Percentiles rank a stretch among this genome's conserved stretches.
These are phyloP conservation scores for Echinosophora koreensis DNA, from an alignment of 306 rosid genomes.

Conservation along the genomic window DNA sequence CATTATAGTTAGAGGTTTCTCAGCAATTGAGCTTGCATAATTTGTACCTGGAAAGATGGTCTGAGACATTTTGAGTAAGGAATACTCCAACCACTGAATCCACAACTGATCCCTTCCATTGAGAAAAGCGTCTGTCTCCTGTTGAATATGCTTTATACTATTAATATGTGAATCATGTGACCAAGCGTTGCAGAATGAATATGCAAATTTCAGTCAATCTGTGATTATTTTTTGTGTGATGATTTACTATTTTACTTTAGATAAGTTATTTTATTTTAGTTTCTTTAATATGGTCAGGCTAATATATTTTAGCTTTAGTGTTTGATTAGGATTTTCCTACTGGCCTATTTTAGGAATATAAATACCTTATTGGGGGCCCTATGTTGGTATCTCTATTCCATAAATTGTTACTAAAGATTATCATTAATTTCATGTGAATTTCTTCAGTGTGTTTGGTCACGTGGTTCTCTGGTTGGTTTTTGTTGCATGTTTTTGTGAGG, in stretches of 20 bases:
- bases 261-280: constrained; percentile 7
- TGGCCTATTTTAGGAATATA: background rate
- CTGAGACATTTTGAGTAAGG: constrained; percentile 93
- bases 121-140: constrained; percentile 95
- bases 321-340: constrained; percentile 28
- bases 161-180: constrained; percentile 33
- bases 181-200: constrained; percentile 29
- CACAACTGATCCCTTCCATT: constrained; percentile 91
- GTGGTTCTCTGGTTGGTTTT: constrained; percentile 4
- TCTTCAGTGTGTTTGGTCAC: constrained; percentile 27
- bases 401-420: background rate
- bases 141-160: constrained; percentile 48
- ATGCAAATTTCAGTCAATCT: constrained; percentile 12
- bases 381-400: background rate
- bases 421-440: constrained; percentile 10
- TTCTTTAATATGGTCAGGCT: constrained; percentile 12
- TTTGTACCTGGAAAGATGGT: constrained; percentile 87
- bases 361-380: background rate
- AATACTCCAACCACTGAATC: constrained; percentile 94
- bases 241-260: constrained; percentile 3
- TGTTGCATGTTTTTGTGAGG: constrained; percentile 1
- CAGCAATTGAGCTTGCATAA: background rate
- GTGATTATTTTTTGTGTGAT: background rate
- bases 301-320: constrained; percentile 22
- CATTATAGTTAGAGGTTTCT: constrained; percentile 14